Evolutionary conservation across 164 flowering plant genomes (phyloP).

Genomic region (Houttuynia cordata): DNA sequence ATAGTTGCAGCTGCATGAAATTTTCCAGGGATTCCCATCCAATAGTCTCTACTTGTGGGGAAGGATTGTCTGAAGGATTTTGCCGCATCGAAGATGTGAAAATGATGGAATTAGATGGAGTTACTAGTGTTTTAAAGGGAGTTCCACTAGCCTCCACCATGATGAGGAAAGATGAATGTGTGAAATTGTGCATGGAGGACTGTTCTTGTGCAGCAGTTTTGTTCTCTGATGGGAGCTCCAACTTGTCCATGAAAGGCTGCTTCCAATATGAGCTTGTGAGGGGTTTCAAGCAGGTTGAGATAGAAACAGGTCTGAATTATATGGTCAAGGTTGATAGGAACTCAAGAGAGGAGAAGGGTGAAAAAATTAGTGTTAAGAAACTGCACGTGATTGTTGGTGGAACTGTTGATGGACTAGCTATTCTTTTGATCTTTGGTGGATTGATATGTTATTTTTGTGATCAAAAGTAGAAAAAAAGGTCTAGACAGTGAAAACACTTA

Average conservation of each 20-base stretch:
- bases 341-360: constrained; percentile 2
- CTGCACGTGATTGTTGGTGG: constrained; percentile 46
- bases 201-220: constrained; percentile 56
- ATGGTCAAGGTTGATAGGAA: constrained; percentile 65
- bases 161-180: constrained; percentile 41
- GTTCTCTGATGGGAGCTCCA: constrained; percentile 13
- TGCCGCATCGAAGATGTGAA: constrained; percentile 23
- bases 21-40: constrained; percentile 2
- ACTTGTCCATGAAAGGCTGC: constrained; percentile 19
- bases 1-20: constrained; percentile 50
- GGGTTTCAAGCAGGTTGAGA: constrained; percentile 49
- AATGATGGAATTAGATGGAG: constrained; percentile 52
- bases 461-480: constrained; percentile 32
- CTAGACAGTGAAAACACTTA: not conserved
- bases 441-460: constrained; percentile 34
- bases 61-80: constrained; percentile 16
- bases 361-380: constrained; percentile 24
- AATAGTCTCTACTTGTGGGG: constrained; percentile 19
- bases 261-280: constrained; percentile 39
- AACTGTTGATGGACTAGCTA: constrained; percentile 45
- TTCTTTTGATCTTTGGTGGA: constrained; percentile 50
- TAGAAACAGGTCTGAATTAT: constrained; percentile 26
- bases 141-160: constrained; percentile 18
- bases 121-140: constrained; percentile 32
- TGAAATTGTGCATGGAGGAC: constrained; percentile 34